Evolutionary conservation across 805 yeast genomes (phyloP).

Genomic region (Saturnispora saitoi): DNA sequence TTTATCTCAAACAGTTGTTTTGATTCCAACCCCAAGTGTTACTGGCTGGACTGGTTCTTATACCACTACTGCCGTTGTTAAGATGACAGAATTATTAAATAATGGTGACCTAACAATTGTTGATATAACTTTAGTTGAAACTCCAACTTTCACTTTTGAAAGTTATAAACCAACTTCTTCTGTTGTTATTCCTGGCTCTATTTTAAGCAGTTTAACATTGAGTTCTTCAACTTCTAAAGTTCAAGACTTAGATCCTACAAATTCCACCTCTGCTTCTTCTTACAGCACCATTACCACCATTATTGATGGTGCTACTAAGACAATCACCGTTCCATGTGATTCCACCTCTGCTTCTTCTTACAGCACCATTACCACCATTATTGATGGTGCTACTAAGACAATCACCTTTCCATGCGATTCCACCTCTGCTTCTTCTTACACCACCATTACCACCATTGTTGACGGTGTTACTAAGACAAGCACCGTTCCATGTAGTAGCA

Average conservation of each 20-base stretch:
- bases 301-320: constrained; percentile 3
- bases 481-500: not conserved
- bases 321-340: constrained; percentile 3
- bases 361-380: not conserved
- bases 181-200: too few species aligned
- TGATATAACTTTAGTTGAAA: constrained; percentile 2
- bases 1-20: constrained; percentile 1
- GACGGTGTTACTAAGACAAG: not conserved
- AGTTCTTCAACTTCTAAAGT: not conserved
- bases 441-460: not conserved
- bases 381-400: not conserved
- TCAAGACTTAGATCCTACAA: too few species aligned
- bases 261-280: not conserved
- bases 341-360: not conserved
- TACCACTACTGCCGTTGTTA: not conserved
- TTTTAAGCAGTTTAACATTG: too few species aligned
- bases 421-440: not conserved
- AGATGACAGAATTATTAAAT: constrained; percentile 1
- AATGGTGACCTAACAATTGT: not conserved
- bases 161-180: not conserved
- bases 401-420: not conserved
- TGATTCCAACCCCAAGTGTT: constrained; percentile 4
- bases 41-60: not conserved
- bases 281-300: constrained; percentile 10
- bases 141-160: not conserved